These are phyloP conservation scores for Epichloe sp. DNA, from an alignment of 2,329 filamentous ascomycete species.

Conservation along the genomic window DNA sequence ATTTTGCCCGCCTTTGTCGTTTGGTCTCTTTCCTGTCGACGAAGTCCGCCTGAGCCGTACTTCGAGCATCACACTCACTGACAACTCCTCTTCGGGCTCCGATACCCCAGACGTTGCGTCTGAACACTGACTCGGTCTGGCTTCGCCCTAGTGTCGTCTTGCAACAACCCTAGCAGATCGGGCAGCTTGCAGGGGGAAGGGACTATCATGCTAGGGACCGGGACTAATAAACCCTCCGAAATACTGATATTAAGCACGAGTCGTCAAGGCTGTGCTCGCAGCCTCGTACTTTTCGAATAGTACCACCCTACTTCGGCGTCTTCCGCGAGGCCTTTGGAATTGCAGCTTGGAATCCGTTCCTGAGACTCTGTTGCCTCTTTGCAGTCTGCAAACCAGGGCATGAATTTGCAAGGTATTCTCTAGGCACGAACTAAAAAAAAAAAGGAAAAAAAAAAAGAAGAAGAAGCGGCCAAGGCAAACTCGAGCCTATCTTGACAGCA, in stretches of 20 bases:
- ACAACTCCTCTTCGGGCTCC: not conserved
- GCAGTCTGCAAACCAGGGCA: not conserved
- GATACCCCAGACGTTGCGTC: constrained; percentile 1
- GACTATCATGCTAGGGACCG: constrained; percentile 26
- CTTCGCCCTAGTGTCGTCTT: constrained; percentile 26
- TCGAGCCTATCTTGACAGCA: constrained; percentile 9
- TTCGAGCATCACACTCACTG: not conserved
- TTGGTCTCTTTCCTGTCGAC: not conserved
- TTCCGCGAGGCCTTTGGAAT: constrained; percentile 4
- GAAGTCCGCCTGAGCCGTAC: not conserved
- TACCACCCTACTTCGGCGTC: constrained; percentile 8
- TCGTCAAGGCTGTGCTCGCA: constrained; percentile 24
- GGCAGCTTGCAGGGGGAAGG: constrained; percentile 22
- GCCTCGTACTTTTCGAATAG: constrained; percentile 14
- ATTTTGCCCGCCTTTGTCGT: not conserved
- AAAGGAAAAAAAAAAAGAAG: too few species aligned
- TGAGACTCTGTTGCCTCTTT: not conserved
- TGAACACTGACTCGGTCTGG: constrained; percentile 10
- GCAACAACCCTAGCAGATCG: constrained; percentile 18
- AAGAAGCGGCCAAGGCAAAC: not conserved
- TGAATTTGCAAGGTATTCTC: not conserved
- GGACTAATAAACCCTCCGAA: constrained; percentile 23
- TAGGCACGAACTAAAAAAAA: not conserved
- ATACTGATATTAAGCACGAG: constrained; percentile 25
- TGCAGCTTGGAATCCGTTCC: not conserved